phyloP scores from a whole-genome alignment of 2,329 filamentous ascomycete species.

The Coniella lustricola region DNA sequence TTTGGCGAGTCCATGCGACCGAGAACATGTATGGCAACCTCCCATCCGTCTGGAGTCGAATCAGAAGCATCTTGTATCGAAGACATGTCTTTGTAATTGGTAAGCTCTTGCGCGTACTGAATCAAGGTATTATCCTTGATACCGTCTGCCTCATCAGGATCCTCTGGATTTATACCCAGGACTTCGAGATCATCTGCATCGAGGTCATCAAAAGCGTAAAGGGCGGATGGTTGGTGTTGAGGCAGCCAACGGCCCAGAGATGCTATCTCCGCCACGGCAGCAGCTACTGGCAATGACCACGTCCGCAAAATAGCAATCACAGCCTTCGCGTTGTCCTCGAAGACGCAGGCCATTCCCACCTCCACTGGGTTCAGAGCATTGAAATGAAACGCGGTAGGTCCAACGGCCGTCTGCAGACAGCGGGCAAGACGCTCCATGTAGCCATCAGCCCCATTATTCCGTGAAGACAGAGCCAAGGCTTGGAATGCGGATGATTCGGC shows the following conservation, averaged over 20 bases:
- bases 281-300: slow-evolving; percentile 75
- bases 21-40: slow-evolving; percentile 76
- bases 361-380: slow-evolving; percentile 71
- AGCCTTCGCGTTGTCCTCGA: slow-evolving; percentile 75
- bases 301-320: slow-evolving; percentile 66
- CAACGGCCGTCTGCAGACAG: slow-evolving; percentile 61
- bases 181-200: slow-evolving; percentile 82
- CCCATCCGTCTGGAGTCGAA: slow-evolving; percentile 67
- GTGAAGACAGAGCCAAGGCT: slow-evolving; percentile 31
- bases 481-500: slow-evolving; percentile 34
- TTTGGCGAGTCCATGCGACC: slow-evolving; percentile 70
- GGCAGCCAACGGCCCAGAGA: slow-evolving; percentile 79
- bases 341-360: slow-evolving; percentile 71
- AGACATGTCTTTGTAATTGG: slow-evolving; percentile 46
- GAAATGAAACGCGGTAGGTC: slow-evolving; percentile 62
- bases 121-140: slow-evolving; percentile 75
- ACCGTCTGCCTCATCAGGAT: slow-evolving; percentile 53
- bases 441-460: slow-evolving; percentile 47
- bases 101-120: slow-evolving; percentile 64
- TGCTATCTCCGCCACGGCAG: slow-evolving; percentile 75
- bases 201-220: slow-evolving; percentile 57
- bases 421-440: slow-evolving; percentile 69
- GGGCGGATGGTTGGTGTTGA: slow-evolving; percentile 43
- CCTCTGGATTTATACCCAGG: slow-evolving; percentile 57
- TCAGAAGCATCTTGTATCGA: slow-evolving; percentile 24